Conservation (phyloP, 2,329 filamentous ascomycete genomes). For the Aspergillus spinulosporus region DNA sequence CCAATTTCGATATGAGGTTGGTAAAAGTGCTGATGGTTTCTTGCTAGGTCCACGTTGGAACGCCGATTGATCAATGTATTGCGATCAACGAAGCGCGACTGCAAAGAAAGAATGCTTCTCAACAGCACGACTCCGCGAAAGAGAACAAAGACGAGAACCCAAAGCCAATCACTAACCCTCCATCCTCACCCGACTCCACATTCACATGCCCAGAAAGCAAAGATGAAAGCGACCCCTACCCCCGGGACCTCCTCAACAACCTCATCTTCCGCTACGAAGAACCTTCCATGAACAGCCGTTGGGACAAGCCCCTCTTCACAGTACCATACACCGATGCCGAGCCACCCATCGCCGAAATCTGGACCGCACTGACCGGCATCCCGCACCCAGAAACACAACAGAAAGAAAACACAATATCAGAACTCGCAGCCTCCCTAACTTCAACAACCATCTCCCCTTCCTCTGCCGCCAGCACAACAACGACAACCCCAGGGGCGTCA, state of each 20-base stretch:
- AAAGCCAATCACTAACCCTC: neutral
- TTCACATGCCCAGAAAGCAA: neutral
- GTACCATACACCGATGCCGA: conserved; percentile 57
- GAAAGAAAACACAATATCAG: conserved; percentile 9
- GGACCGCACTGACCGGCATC: conserved; percentile 55
- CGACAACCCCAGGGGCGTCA: conserved; percentile 18
- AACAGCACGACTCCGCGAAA: conserved; percentile 4
- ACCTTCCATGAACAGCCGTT: conserved; percentile 64
- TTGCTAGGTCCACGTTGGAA: conserved; percentile 57
- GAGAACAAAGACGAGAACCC: neutral
- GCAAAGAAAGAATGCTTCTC: conserved; percentile 17
- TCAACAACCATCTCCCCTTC: conserved; percentile 22
- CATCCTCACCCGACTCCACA: neutral
- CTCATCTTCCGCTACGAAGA: conserved; percentile 67
- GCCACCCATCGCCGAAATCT: conserved; percentile 61
- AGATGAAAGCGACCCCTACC: conserved; percentile 47
- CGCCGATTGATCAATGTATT: conserved; percentile 56
- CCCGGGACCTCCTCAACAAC: conserved; percentile 61
- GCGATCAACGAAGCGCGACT: conserved; percentile 52
- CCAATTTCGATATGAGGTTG: neutral
- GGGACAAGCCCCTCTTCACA: conserved; percentile 67
- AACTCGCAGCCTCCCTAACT: conserved; percentile 22
- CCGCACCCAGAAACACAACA: conserved; percentile 26
- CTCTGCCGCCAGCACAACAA: conserved; percentile 28
- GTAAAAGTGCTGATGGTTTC: neutral